phyloP scores from a whole-genome alignment of 352 stramenopile species.

The Pythium rishiriense region DNA sequence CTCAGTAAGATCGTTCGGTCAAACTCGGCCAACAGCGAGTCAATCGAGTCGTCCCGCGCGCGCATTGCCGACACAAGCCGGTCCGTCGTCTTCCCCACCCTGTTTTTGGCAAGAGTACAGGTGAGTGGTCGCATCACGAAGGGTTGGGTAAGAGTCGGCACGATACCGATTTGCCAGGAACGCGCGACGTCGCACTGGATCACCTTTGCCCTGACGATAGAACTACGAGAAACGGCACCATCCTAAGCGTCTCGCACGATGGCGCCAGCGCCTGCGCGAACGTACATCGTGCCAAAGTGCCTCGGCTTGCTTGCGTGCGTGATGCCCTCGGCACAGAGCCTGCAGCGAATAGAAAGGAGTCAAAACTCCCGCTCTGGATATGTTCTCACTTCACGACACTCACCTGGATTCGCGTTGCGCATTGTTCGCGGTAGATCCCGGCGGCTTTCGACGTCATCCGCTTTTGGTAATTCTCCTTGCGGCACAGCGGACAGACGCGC shows the following conservation, averaged over 20 bases:
- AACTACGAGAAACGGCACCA: no score
- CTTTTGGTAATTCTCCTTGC: conserved; percentile 86
- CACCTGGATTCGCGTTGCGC: conserved; percentile 62
- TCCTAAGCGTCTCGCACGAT: no score
- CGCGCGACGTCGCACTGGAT: conserved; percentile 41
- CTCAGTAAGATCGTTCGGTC: conserved; percentile 68
- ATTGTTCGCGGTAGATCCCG: conserved; percentile 47
- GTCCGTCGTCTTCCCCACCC: conserved; percentile 57
- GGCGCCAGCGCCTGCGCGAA: background rate
- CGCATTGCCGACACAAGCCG: conserved; percentile 60
- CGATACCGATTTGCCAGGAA: conserved; percentile 72
- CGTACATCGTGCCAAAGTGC: conserved; percentile 24
- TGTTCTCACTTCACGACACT: no score
- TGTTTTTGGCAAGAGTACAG: no score
- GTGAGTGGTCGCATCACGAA: no score
- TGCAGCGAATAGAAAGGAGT: no score
- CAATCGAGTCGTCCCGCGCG: conserved; percentile 75
- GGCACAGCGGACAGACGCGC: conserved; percentile 80
- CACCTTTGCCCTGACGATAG: conserved; percentile 62
- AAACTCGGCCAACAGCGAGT: conserved; percentile 76
- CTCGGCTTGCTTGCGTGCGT: conserved; percentile 4
- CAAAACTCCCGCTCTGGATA: no score
- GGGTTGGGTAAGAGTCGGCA: background rate
- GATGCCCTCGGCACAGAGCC: conserved; percentile 11
- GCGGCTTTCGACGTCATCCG: conserved; percentile 52